Base-by-base conservation (phyloP, 2,329 filamentous ascomycete genomes). In the Penicillium sp. region DNA sequence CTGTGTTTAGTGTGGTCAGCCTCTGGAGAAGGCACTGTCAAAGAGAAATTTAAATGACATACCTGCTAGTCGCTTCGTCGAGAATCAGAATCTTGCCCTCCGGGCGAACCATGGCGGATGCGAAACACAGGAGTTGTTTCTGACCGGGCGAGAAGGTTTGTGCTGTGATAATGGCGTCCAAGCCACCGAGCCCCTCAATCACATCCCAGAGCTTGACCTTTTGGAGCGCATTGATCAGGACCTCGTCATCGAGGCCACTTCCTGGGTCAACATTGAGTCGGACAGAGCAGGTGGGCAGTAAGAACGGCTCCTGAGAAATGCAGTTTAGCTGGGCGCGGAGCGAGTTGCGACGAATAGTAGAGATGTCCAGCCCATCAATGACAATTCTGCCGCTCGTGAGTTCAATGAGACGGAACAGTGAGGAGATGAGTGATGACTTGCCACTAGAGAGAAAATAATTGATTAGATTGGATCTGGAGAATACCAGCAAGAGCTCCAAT, bases 221-320 rank as follows among this genome's bases (percentile, higher is more conserved):
- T 24, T 20, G 18, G 38, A 40, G 38, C 18, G 38, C 38, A 24
- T 40, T 24, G 6, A 26, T 45, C n/a, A 55, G 34, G 13, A 26
- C 32, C n/a, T 45, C 42, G 32, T 53, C 50, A 29, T 31, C 18
- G 14, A 45, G 14, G 10, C 32, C 35, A 18, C 35, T 20, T 16
- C 31, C 20, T 16, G 34, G 34, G 38, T 53, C 34, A n/a, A 53
- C 18, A 31, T 53, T 53, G 38, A 45, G 13, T 18, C 50, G 40
- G 14, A 35, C 38, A 40, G 38, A 20, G 18, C 38, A 40, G 18
- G 10, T 24, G 22, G 18, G 34, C 18, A 50, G 37, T 13, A 50
- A 24, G 35, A 50, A 50, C 24, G 48, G 35, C 22, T 50, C 48
- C 39, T 50, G 48, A 29, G 48, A 37, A 40, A 50, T 39, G 20